A percentile compares a stretch with the other conserved stretches of the same genome.
Conservation (phyloP, 192 early-diverging fungal species). For the Entomortierella lignicola region DNA sequence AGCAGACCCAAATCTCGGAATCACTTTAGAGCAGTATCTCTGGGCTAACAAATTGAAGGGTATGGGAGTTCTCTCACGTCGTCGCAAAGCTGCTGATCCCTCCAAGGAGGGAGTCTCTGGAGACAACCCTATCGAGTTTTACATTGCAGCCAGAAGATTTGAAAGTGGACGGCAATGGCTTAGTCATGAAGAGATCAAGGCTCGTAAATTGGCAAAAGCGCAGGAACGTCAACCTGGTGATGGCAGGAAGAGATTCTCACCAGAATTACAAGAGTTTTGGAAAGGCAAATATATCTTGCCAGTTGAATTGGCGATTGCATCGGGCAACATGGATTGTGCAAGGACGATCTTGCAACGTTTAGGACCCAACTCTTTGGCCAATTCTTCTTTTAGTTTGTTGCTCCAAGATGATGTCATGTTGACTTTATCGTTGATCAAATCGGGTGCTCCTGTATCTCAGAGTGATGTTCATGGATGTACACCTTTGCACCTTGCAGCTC, state of each 20-base stretch:
- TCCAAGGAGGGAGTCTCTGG: background rate
- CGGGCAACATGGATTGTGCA: constrained; percentile 48
- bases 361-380: constrained; percentile 23
- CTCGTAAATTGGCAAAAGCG: constrained; percentile 22
- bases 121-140: constrained; percentile 44
- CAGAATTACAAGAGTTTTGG: constrained; percentile 50
- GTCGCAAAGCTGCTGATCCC: constrained; percentile 26
- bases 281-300: constrained; percentile 47
- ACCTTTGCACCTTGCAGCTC: constrained; percentile 74
- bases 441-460: constrained; percentile 52
- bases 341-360: constrained; percentile 46
- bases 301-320: constrained; percentile 46
- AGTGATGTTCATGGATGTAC: constrained; percentile 67
- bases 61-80: constrained; percentile 42
- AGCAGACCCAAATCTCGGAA: constrained; percentile 53
- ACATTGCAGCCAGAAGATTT: constrained; percentile 40
- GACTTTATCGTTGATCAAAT: constrained; percentile 48
- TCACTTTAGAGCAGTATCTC: constrained; percentile 56
- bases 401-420: constrained; percentile 58
- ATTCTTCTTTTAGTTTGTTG: constrained; percentile 45
- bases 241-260: constrained; percentile 32
- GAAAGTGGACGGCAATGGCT: constrained; percentile 53
- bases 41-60: constrained; percentile 54
- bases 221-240: background rate
- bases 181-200: constrained; percentile 48